Evolutionary conservation across 306 rosid species (phyloP).

Genomic region (Abrus precatorius): DNA sequence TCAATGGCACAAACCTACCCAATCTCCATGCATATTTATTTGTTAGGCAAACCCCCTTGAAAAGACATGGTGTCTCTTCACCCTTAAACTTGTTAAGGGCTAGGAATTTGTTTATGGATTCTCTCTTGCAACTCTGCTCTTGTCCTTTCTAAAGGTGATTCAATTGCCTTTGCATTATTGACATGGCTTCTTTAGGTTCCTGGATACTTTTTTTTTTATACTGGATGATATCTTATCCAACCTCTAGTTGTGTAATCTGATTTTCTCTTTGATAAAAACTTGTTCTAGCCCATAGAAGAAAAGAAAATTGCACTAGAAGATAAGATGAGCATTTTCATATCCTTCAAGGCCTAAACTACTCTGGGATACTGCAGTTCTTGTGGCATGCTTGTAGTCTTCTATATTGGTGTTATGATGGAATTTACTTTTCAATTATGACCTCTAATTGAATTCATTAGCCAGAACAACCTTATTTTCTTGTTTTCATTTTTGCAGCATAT

Average conservation of each 20-base stretch:
- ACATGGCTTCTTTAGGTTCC: neutral
- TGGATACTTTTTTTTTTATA: neutral
- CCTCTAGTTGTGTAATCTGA: neutral
- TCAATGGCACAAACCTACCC: neutral
- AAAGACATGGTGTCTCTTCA: too few relatives aligned
- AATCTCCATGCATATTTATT: too few relatives aligned
- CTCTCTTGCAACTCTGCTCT: too few relatives aligned
- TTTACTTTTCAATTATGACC: neutral
- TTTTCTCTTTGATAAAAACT: neutral
- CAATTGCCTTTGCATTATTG: neutral
- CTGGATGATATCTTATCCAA: neutral
- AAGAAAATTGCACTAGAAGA: neutral
- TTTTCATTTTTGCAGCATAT: neutral
- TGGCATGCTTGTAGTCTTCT: neutral
- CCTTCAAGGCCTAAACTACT: conserved; percentile 5
- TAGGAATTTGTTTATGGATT: too few relatives aligned
- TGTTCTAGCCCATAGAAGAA: neutral
- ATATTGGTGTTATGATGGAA: neutral
- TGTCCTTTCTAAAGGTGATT: neutral
- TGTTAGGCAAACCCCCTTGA: too few relatives aligned
- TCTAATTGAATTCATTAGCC: neutral
- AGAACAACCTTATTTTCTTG: neutral
- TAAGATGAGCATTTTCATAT: neutral
- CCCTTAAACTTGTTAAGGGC: too few relatives aligned
- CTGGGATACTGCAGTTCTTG: neutral